Conservation (phyloP, 768 basidiomycete genomes). For the Kwoniella mangroviensis region DNA sequence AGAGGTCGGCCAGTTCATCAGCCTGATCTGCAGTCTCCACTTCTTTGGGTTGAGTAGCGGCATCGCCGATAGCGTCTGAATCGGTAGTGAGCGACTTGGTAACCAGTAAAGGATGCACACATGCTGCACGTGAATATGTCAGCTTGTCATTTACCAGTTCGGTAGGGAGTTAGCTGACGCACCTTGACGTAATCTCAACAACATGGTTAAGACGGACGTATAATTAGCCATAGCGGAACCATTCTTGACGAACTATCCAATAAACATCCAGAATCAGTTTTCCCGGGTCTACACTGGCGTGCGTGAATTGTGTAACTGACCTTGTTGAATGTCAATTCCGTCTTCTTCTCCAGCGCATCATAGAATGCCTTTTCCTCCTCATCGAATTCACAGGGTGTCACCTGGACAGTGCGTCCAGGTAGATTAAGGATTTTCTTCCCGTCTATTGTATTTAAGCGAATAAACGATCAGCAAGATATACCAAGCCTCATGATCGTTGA, state of each 20-base stretch:
- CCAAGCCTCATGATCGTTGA: constrained; percentile 61
- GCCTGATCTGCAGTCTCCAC: constrained; percentile 65
- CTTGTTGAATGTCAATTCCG: constrained; percentile 65
- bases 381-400: constrained; percentile 79
- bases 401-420: constrained; percentile 71
- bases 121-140: constrained; percentile 65
- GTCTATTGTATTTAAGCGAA: constrained; percentile 63
- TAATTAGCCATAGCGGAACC: constrained; percentile 58
- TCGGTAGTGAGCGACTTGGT: constrained; percentile 69
- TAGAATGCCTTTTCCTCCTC: constrained; percentile 80
- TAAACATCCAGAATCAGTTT: constrained; percentile 1
- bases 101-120: constrained; percentile 84
- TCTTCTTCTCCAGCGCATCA: constrained; percentile 68
- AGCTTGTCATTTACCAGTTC: background rate
- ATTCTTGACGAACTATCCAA: constrained; percentile 45
- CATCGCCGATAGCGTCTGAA: constrained; percentile 75
- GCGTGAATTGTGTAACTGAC: constrained; percentile 26
- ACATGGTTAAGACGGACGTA: constrained; percentile 57
- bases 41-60: constrained; percentile 61
- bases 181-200: constrained; percentile 88
- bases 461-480: constrained; percentile 22
- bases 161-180: constrained; percentile 33
- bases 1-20: constrained; percentile 75
- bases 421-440: constrained; percentile 83
- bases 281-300: no score